phyloP scores from a whole-genome alignment of 148 eudicot genomes.

The Rhododendron simsii region DNA sequence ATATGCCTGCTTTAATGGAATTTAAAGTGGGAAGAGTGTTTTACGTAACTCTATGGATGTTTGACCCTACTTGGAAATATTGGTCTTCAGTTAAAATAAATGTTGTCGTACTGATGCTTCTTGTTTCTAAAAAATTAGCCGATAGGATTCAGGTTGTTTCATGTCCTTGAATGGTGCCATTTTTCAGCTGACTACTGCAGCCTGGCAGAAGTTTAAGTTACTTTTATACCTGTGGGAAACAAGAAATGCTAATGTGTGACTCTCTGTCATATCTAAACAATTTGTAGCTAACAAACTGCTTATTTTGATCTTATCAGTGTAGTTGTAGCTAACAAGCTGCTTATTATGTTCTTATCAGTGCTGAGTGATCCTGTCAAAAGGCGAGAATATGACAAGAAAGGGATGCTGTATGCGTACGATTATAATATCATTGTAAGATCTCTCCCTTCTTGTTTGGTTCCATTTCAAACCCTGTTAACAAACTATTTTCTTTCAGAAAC shows the following conservation, averaged over 20 bases:
- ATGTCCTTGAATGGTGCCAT: not conserved
- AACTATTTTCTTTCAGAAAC: not conserved
- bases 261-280: not conserved
- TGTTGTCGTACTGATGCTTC: not conserved
- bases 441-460: not conserved
- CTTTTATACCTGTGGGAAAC: not conserved
- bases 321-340: constrained; percentile 12
- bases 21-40: not conserved
- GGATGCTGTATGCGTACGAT: constrained; percentile 50
- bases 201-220: not conserved
- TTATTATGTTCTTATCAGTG: constrained; percentile 41
- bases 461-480: not conserved
- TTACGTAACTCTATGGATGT: not conserved
- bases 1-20: not conserved
- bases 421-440: constrained; percentile 56
- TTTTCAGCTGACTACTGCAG: not conserved
- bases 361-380: constrained; percentile 71
- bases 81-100: not conserved
- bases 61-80: not conserved
- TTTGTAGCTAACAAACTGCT: not conserved
- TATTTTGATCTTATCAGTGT: constrained; percentile 39
- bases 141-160: not conserved
- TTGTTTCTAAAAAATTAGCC: not conserved
- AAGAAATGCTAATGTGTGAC: not conserved
- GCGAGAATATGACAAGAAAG: constrained; percentile 77